A percentile compares a stretch with the other conserved stretches of the same genome.
phyloP scores from a whole-genome alignment of 2,329 filamentous ascomycete species.

The Cadophora sp. region DNA sequence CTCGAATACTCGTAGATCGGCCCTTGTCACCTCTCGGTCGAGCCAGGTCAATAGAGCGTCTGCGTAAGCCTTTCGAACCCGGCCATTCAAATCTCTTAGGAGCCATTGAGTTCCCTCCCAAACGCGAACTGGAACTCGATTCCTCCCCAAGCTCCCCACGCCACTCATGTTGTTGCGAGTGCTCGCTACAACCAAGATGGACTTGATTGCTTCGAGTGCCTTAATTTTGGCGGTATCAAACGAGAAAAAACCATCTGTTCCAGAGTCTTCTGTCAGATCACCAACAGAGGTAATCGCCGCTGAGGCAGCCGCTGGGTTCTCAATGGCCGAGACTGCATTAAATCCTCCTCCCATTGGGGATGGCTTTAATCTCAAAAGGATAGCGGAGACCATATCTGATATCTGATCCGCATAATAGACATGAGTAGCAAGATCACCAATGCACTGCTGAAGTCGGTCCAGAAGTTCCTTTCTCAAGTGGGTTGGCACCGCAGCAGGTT shows the following conservation, averaged over 20 bases:
- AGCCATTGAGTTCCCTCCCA: slow-evolving; percentile 99
- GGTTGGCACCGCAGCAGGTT: slow-evolving; percentile 55
- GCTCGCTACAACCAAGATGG: slow-evolving; percentile 84
- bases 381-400: slow-evolving; percentile 87
- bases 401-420: slow-evolving; percentile 98
- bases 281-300: slow-evolving; percentile 55
- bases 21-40: slow-evolving; percentile 74
- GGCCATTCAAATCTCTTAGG: slow-evolving; percentile 77
- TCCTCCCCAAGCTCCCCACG: slow-evolving; percentile 72
- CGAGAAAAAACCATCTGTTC: slow-evolving; percentile 65
- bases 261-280: slow-evolving; percentile 58
- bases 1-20: slow-evolving; percentile 68
- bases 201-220: slow-evolving; percentile 81
- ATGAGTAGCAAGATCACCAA: slow-evolving; percentile 90
- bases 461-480: slow-evolving; percentile 67
- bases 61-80: slow-evolving; percentile 83
- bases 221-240: slow-evolving; percentile 66
- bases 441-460: slow-evolving; percentile 76
- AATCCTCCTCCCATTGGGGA: slow-evolving; percentile 52
- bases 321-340: slow-evolving; percentile 52
- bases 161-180: slow-evolving; percentile 63
- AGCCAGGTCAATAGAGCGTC: slow-evolving; percentile 88
- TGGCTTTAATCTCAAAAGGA: slow-evolving; percentile 80
- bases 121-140: slow-evolving; percentile 77
- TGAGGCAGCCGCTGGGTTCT: slow-evolving; percentile 50